Evolutionary conservation across 163 green algal genomes (phyloP).

Genomic region (Smithsoniella earleae): DNA sequence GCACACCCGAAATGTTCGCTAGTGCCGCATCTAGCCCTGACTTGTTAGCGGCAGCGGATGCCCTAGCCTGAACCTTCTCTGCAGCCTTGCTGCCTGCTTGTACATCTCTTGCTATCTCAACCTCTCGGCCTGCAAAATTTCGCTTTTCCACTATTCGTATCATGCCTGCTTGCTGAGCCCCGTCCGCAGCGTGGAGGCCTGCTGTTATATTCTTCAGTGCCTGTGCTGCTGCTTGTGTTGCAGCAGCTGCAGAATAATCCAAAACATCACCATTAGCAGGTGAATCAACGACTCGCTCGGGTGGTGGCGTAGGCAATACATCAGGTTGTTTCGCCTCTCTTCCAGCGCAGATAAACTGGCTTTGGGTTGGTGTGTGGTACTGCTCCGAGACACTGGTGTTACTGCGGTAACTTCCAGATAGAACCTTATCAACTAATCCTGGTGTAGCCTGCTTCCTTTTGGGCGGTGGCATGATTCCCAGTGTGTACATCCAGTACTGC

Average conservation of each 20-base stretch:
- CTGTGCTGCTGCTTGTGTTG: slow-evolving; percentile 39
- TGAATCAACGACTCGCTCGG: background rate
- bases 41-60: slow-evolving; percentile 33
- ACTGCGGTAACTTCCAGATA: no score
- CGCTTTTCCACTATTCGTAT: slow-evolving; percentile 57
- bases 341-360: no score
- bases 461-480: background rate
- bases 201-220: background rate
- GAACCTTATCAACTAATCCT: background rate
- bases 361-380: no score
- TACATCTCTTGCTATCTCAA: slow-evolving; percentile 56
- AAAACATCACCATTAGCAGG: background rate
- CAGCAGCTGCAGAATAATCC: slow-evolving; percentile 35
- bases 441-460: background rate
- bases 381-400: no score
- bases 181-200: slow-evolving; percentile 14
- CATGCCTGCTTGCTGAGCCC: slow-evolving; percentile 34
- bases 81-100: slow-evolving; percentile 50
- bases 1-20: slow-evolving; percentile 28
- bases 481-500: slow-evolving; percentile 30
- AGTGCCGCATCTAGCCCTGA: slow-evolving; percentile 67
- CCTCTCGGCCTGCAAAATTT: slow-evolving; percentile 69
- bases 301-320: no score
- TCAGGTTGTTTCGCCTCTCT: no score
- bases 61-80: slow-evolving; percentile 27